phyloP scores from a whole-genome alignment of 1,284 basidiomycete species.

The Heliocybe sulcata region DNA sequence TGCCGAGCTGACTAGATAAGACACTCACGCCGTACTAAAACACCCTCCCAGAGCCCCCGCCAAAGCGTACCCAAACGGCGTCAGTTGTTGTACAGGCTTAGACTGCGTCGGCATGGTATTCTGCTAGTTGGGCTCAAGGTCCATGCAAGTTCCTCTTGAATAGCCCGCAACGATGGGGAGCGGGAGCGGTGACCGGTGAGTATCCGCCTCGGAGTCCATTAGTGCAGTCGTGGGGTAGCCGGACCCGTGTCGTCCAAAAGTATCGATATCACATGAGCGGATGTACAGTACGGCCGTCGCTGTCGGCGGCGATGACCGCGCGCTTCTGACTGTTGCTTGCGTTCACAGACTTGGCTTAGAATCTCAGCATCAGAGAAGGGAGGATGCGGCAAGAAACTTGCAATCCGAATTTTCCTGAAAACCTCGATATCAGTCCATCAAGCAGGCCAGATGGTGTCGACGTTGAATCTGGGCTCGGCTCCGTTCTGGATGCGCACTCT shows the following conservation, averaged over 20 bases:
- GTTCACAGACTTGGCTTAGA: too few species aligned
- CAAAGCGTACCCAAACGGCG: slow-evolving; percentile 88
- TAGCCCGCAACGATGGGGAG: not conserved
- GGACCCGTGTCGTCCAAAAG: not conserved
- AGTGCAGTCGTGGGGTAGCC: not conserved
- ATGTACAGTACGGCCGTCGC: not conserved
- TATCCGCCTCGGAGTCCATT: not conserved
- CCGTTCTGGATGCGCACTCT: slow-evolving; percentile 33
- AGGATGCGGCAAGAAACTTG: not conserved
- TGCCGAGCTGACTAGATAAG: not conserved
- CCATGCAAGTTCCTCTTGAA: not conserved
- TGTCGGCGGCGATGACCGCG: not conserved
- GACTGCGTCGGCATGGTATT: slow-evolving; percentile 46
- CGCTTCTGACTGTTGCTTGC: not conserved
- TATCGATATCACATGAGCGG: slow-evolving; percentile 1
- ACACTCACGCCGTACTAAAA: slow-evolving; percentile 84
- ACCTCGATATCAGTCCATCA: slow-evolving; percentile 20
- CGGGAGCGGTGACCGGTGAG: not conserved
- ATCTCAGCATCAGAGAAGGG: not conserved
- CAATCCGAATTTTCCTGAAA: slow-evolving; percentile 25
- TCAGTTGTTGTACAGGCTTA: slow-evolving; percentile 60
- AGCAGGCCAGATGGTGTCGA: not conserved
- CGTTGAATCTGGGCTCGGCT: not conserved
- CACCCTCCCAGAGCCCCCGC: slow-evolving; percentile 94
- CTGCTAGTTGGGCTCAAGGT: not conserved